A percentile compares a stretch with the other conserved stretches of the same genome.
phyloP scores from a whole-genome alignment of 768 basidiomycete species.

The Podaxis sp. region DNA sequence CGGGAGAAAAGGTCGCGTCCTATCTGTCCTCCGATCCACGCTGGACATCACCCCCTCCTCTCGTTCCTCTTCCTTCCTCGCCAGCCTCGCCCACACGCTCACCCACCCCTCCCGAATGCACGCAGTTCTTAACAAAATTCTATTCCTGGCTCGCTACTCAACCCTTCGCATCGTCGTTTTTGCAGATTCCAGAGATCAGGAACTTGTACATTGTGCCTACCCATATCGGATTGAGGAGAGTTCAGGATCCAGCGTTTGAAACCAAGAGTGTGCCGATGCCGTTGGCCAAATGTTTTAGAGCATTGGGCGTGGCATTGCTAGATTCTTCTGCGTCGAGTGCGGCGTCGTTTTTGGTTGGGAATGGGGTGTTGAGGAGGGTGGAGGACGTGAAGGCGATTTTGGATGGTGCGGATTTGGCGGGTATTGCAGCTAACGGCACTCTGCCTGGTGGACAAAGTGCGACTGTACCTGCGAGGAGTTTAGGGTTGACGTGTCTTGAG shows the following conservation, averaged over 20 bases:
- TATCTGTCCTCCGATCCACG: slow-evolving; percentile 24
- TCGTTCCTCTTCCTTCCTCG: not conserved
- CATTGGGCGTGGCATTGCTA: not conserved
- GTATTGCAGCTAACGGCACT: not conserved
- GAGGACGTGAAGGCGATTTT: slow-evolving; percentile 5
- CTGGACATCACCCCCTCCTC: not conserved
- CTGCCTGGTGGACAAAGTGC: not conserved
- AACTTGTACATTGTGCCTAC: slow-evolving; percentile 1
- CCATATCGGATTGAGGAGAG: slow-evolving; percentile 2
- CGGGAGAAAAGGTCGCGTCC: slow-evolving; percentile 23
- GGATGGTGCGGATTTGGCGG: not conserved
- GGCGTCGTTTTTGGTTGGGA: not conserved
- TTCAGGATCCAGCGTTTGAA: slow-evolving; percentile 4
- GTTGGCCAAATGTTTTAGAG: slow-evolving; percentile 1
- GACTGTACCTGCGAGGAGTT: not conserved
- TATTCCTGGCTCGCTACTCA: not conserved
- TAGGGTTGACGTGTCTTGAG: slow-evolving; percentile 5
- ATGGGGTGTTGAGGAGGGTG: not conserved
- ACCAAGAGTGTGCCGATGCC: not conserved
- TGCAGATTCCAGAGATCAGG: not conserved
- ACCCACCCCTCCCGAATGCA: not conserved
- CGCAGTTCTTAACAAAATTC: slow-evolving; percentile 1
- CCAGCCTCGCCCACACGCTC: not conserved
- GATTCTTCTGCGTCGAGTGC: not conserved
- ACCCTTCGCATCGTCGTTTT: not conserved